phyloP scores from a whole-genome alignment of 2,329 filamentous ascomycete species.

The Elsinoe batatas region DNA sequence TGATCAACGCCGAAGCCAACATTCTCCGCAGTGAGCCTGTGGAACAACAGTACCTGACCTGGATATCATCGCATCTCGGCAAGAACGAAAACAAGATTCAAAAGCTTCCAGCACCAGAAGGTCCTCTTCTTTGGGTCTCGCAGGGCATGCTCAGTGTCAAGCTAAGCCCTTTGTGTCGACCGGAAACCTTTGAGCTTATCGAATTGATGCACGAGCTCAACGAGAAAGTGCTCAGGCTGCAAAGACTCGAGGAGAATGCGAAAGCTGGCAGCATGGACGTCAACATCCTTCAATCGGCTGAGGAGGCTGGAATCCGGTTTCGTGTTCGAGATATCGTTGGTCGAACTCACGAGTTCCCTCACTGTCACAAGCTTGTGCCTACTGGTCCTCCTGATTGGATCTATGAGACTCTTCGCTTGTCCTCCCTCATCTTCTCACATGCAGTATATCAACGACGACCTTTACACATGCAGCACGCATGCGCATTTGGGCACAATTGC shows the following conservation, averaged over 20 bases:
- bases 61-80: not conserved
- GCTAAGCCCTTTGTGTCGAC: not conserved
- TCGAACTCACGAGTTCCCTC: not conserved
- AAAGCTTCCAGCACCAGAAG: not conserved
- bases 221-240: not conserved
- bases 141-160: not conserved
- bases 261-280: not conserved
- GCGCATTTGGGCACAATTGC: not conserved
- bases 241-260: not conserved
- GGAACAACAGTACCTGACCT: not conserved
- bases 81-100: conserved; percentile 10
- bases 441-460: conserved; percentile 19
- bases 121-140: not conserved
- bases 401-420: conserved; percentile 24
- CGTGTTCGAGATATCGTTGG: not conserved
- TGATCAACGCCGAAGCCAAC: not conserved
- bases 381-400: not conserved
- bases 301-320: not conserved
- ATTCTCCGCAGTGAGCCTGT: not conserved
- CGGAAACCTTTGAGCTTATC: not conserved
- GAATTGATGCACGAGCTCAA: not conserved
- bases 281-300: not conserved
- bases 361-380: not conserved
- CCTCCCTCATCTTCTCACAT: conserved; percentile 21
- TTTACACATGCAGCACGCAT: conserved; percentile 16